These are phyloP conservation scores for Fusarium chaquense DNA, from an alignment of 2,329 filamentous ascomycete species.

Conservation along the genomic window DNA sequence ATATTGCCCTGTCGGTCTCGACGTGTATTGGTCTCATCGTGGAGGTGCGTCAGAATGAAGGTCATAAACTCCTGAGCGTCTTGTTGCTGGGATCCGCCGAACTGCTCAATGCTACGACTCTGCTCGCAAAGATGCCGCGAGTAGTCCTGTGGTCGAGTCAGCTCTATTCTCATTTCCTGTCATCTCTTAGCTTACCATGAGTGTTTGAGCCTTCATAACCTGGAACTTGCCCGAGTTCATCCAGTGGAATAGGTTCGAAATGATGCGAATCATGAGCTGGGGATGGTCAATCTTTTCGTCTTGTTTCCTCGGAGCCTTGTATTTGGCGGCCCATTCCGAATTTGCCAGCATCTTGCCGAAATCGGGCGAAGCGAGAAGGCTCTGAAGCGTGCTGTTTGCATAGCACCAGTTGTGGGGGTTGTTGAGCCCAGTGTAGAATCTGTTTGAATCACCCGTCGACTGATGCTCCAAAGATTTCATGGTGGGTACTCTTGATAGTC, in stretches of 20 bases:
- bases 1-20: conserved; percentile 57
- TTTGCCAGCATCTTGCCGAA: conserved; percentile 74
- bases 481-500: conserved; percentile 53
- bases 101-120: conserved; percentile 56
- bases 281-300: conserved; percentile 66
- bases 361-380: conserved; percentile 78
- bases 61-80: conserved; percentile 92
- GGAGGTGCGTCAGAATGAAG: conserved; percentile 83
- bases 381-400: conserved; percentile 91
- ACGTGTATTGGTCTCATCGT: conserved; percentile 82
- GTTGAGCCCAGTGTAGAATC: conserved; percentile 70
- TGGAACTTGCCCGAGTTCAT: conserved; percentile 64
- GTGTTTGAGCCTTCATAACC: conserved; percentile 65
- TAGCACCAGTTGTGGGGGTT: conserved; percentile 91
- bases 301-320: conserved; percentile 76
- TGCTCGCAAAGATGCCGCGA: conserved; percentile 55
- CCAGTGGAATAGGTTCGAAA: conserved; percentile 71
- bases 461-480: conserved; percentile 55
- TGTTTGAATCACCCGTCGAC: conserved; percentile 58
- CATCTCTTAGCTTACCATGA: conserved; percentile 63
- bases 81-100: conserved; percentile 83
- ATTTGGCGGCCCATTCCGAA: conserved; percentile 68
- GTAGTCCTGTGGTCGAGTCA: conserved; percentile 63
- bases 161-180: conserved; percentile 31
- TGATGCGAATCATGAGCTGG: conserved; percentile 70